These are phyloP conservation scores for Barbatosphaeria neglecta DNA, from an alignment of 495 filamentous ascomycete genomes.

Conservation along the genomic window DNA sequence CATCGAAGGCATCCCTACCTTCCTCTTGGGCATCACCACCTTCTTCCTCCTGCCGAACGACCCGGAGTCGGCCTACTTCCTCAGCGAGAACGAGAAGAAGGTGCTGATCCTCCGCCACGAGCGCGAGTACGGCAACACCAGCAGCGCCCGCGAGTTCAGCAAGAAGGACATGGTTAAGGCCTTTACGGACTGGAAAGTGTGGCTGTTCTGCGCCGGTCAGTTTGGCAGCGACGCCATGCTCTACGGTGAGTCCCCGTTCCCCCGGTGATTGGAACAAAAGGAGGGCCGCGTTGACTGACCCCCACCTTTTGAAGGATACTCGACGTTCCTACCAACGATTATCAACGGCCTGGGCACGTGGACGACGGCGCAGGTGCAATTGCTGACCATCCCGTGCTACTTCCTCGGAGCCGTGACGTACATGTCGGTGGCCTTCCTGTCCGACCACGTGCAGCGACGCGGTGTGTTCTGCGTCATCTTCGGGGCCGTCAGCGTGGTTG, in stretches of 20 bases:
- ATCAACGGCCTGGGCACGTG: constrained; percentile 56
- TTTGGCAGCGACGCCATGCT: constrained; percentile 64
- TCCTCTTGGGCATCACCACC: constrained; percentile 44
- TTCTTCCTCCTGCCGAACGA: constrained; percentile 57
- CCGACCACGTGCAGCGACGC: constrained; percentile 49
- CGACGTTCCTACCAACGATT: constrained; percentile 69
- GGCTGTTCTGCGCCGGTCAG: constrained; percentile 52
- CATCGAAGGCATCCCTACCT: constrained; percentile 45
- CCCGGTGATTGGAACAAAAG: too few relatives aligned
- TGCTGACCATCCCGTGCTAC: constrained; percentile 72
- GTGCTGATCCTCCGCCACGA: constrained; percentile 32
- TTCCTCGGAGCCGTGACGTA: constrained; percentile 55
- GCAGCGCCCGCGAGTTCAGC: constrained; percentile 46
- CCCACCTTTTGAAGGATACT: constrained; percentile 39
- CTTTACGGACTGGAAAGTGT: constrained; percentile 53
- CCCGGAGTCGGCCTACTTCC: constrained; percentile 49
- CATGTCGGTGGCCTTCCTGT: constrained; percentile 47
- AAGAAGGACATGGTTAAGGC: constrained; percentile 36
- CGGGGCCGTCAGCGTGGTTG: constrained; percentile 47
- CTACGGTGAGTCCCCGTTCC: constrained; percentile 47
- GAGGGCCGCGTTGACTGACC: not conserved
- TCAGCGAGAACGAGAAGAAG: constrained; percentile 47
- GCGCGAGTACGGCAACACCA: constrained; percentile 47
- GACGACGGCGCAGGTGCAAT: constrained; percentile 51
- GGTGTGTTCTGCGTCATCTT: constrained; percentile 50